Evolutionary conservation across 2,329 filamentous ascomycete genomes (phyloP).

Genomic region (Aspergillus clavatus): DNA sequence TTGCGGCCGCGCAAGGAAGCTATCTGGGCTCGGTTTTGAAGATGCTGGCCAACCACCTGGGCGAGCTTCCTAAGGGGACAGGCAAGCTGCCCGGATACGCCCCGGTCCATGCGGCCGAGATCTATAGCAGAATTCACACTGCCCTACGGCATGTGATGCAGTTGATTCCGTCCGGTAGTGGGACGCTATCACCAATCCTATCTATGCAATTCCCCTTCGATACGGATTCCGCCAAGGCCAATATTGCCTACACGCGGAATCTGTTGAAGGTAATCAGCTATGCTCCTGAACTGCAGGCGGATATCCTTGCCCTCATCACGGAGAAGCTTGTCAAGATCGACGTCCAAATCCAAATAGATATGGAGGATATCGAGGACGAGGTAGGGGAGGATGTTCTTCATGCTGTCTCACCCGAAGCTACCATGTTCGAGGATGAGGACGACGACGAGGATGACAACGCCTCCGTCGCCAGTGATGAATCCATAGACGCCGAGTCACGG

Average conservation of each 20-base stretch:
- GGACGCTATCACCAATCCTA: conserved; percentile 64
- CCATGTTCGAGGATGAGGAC: conserved; percentile 34
- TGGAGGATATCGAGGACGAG: conserved; percentile 90
- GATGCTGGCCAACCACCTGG: conserved; percentile 77
- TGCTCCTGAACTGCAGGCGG: conserved; percentile 68
- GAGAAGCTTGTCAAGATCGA: conserved; percentile 90
- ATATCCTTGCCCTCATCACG: conserved; percentile 77
- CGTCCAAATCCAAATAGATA: conserved; percentile 86
- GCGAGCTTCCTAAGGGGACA: conserved; percentile 52
- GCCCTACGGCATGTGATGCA: conserved; percentile 70
- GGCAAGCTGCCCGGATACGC: conserved; percentile 52
- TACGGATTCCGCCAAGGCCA: conserved; percentile 70
- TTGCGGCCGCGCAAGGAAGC: conserved; percentile 77
- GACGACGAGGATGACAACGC: conserved; percentile 65
- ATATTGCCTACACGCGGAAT: conserved; percentile 84
- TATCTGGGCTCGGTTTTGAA: conserved; percentile 70
- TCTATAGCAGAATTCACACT: conserved; percentile 70
- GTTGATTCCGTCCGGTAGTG: conserved; percentile 73
- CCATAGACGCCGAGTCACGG: conserved; percentile 43
- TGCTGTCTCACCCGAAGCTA: conserved; percentile 34
- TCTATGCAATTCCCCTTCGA: conserved; percentile 68
- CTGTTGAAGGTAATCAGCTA: conserved; percentile 73
- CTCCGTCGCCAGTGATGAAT: conserved; percentile 56
- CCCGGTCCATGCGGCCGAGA: conserved; percentile 57
- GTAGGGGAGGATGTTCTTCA: conserved; percentile 64